phyloP scores from a whole-genome alignment of 208 protist genomes.

The Trypanosoma theileri region DNA sequence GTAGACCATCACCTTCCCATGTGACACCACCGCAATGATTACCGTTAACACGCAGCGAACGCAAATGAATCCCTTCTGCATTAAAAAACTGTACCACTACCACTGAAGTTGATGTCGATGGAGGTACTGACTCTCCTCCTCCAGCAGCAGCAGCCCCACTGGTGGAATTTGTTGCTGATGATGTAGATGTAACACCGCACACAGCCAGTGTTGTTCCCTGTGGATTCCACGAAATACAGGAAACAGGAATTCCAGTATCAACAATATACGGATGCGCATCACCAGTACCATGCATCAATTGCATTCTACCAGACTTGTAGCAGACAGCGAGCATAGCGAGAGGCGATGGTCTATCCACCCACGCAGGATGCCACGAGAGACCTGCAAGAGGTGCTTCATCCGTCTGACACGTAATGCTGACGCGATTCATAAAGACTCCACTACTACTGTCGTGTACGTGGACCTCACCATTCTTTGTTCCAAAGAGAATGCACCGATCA shows the following conservation, averaged over 20 bases:
- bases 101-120: conserved; percentile 16
- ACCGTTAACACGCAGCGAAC: conserved; percentile 91
- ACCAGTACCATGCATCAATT: conserved; percentile 90
- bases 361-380: conserved; percentile 84
- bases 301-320: conserved; percentile 87
- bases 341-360: conserved; percentile 78
- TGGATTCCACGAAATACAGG: conserved; percentile 91
- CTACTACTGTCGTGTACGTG: conserved; percentile 84
- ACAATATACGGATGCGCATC: conserved; percentile 91
- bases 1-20: conserved; percentile 94
- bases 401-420: conserved; percentile 61
- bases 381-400: conserved; percentile 48
- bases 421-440: conserved; percentile 77
- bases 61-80: conserved; percentile 87
- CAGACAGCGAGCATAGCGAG: conserved; percentile 87
- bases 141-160: background rate
- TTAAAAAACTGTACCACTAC: conserved; percentile 95
- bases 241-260: conserved; percentile 82
- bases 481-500: conserved; percentile 90
- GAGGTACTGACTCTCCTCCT: background rate
- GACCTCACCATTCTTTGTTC: conserved; percentile 85
- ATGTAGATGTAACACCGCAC: conserved; percentile 55
- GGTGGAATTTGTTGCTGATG: conserved; percentile 15
- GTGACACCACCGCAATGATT: conserved; percentile 82
- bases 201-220: conserved; percentile 93